Evolutionary conservation across 768 basidiomycete species (phyloP).

Genomic region (Tylopilus vinaceipallidus): DNA sequence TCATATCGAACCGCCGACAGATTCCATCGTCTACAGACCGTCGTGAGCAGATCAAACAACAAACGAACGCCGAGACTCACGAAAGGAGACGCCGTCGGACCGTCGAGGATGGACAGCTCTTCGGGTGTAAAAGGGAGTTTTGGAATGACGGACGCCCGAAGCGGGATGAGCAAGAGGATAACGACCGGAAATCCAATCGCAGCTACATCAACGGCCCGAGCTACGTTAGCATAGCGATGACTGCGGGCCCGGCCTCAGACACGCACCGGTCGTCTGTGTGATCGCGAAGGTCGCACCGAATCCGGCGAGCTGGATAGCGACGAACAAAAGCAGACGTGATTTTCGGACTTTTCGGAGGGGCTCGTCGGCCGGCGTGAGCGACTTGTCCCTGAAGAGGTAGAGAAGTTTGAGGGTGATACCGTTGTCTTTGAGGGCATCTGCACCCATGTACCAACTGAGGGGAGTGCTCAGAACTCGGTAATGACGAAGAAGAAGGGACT

Average conservation of each 20-base stretch:
- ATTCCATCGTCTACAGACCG: slow-evolving; percentile 40
- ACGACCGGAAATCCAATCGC: slow-evolving; percentile 91
- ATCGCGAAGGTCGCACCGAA: slow-evolving; percentile 90
- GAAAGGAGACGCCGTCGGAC: slow-evolving; percentile 84
- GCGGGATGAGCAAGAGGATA: slow-evolving; percentile 78
- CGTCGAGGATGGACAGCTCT: slow-evolving; percentile 84
- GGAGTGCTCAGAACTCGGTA: background rate
- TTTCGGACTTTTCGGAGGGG: slow-evolving; percentile 75
- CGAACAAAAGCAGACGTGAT: slow-evolving; percentile 68
- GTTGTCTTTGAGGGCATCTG: slow-evolving; percentile 73
- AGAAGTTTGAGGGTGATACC: slow-evolving; percentile 81
- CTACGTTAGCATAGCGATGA: background rate
- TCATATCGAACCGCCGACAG: slow-evolving; percentile 38
- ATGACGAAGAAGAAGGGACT: slow-evolving; percentile 8
- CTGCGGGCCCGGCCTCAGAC: background rate
- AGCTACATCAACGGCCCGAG: slow-evolving; percentile 58
- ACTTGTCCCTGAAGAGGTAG: slow-evolving; percentile 73
- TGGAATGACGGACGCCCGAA: slow-evolving; percentile 72
- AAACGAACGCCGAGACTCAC: slow-evolving; percentile 44
- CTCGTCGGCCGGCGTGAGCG: slow-evolving; percentile 59
- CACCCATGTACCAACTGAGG: slow-evolving; percentile 87
- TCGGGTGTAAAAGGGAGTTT: slow-evolving; percentile 69
- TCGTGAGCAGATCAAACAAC: background rate
- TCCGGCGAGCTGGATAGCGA: slow-evolving; percentile 71
- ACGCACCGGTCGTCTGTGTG: slow-evolving; percentile 81